phyloP scores from a whole-genome alignment of 441 rosid species.

The Macaranga tanarius region DNA sequence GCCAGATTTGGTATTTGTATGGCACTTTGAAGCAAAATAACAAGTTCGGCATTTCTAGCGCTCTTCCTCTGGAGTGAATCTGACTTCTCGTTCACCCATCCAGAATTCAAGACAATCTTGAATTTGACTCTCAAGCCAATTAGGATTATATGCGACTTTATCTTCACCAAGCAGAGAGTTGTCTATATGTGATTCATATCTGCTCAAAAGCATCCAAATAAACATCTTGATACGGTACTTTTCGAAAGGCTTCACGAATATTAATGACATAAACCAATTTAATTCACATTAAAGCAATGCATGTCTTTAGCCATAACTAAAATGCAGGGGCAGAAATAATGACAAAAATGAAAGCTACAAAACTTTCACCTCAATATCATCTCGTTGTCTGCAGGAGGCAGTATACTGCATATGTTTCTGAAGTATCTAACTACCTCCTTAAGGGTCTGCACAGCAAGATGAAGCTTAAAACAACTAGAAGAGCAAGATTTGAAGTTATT shows the following conservation, averaged over 20 bases:
- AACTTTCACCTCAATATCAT: constrained; percentile 59
- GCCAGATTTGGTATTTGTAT: constrained; percentile 29
- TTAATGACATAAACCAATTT: not conserved
- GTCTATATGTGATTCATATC: constrained; percentile 76
- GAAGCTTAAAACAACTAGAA: not conserved
- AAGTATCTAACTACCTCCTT: constrained; percentile 56
- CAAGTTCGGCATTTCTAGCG: constrained; percentile 79
- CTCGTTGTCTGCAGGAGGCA: constrained; percentile 49
- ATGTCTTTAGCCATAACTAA: not conserved
- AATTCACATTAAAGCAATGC: not conserved
- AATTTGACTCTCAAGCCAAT: constrained; percentile 49
- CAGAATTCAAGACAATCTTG: constrained; percentile 53
- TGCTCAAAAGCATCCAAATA: constrained; percentile 18
- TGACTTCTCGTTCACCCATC: constrained; percentile 61
- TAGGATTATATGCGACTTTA: constrained; percentile 46
- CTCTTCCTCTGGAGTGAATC: constrained; percentile 62
- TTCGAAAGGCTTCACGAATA: not conserved
- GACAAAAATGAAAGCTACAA: not conserved
- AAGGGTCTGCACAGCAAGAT: constrained; percentile 52
- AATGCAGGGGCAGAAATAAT: not conserved
- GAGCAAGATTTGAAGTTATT: not conserved
- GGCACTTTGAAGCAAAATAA: constrained; percentile 50
- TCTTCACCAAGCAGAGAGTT: constrained; percentile 67
- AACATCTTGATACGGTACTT: not conserved
- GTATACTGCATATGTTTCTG: constrained; percentile 48